A percentile compares a stretch with the other conserved stretches of the same genome.
Conservation (phyloP, 768 basidiomycete genomes). For the Termitomyces heimii region DNA sequence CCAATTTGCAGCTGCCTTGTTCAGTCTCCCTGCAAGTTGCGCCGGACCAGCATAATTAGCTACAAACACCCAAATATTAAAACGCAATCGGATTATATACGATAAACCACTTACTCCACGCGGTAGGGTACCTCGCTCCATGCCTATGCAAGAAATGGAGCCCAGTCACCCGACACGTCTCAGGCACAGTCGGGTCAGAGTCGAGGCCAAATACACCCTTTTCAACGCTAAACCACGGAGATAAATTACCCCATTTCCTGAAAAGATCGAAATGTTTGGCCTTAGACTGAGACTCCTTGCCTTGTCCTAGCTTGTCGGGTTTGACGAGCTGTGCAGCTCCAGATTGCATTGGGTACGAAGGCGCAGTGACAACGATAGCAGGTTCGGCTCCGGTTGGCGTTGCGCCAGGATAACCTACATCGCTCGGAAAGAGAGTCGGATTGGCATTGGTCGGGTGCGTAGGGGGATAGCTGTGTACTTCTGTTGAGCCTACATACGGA, state of each 20-base stretch:
- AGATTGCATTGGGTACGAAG: conserved; percentile 69
- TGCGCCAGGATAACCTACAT: conserved; percentile 70
- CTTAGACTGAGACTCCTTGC: conserved; percentile 6
- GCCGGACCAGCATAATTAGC: conserved; percentile 59
- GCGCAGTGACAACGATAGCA: conserved; percentile 65
- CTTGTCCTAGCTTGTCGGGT: conserved; percentile 29
- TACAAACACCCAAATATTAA: conserved; percentile 18
- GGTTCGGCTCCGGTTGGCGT: conserved; percentile 83
- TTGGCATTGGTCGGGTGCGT: conserved; percentile 66
- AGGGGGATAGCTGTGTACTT: conserved; percentile 66
- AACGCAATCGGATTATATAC: background rate
- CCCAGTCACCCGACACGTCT: conserved; percentile 64
- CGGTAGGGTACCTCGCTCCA: conserved; percentile 70
- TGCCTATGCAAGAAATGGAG: conserved; percentile 79
- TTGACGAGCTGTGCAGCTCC: conserved; percentile 58
- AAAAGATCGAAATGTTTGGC: conserved; percentile 54
- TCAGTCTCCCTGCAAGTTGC: conserved; percentile 46
- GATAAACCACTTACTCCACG: conserved; percentile 41
- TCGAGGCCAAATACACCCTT: conserved; percentile 64
- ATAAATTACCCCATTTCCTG: conserved; percentile 78
- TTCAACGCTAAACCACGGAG: conserved; percentile 79
- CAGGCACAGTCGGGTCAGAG: conserved; percentile 62
- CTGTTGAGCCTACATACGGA: conserved; percentile 69
- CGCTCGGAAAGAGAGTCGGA: conserved; percentile 69
- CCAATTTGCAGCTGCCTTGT: conserved; percentile 51